Conservation (phyloP, 1,284 basidiomycete genomes). For the Ceraceosorus guamensis region DNA sequence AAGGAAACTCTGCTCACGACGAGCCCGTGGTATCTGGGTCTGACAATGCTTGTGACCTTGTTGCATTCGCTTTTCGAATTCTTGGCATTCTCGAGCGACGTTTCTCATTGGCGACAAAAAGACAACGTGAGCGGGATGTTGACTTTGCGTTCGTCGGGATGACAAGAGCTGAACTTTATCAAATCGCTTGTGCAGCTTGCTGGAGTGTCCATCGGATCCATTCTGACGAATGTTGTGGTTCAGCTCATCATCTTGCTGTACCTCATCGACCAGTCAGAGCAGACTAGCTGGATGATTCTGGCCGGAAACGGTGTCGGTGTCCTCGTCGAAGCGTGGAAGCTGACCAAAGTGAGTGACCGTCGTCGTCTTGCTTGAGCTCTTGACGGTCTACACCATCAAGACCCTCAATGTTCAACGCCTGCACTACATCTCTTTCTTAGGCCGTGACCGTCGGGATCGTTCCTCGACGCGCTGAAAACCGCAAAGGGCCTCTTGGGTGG, state of each 20-base stretch:
- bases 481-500: slow-evolving; percentile 16
- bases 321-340: slow-evolving; percentile 91
- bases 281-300: slow-evolving; percentile 92
- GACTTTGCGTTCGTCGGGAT: neutral
- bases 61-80: slow-evolving; percentile 68
- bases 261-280: slow-evolving; percentile 86
- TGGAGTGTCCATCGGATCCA: slow-evolving; percentile 55
- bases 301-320: slow-evolving; percentile 70
- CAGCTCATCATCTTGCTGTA: slow-evolving; percentile 69
- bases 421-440: too few species aligned
- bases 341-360: too few species aligned
- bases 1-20: slow-evolving; percentile 58
- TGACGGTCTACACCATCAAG: too few species aligned
- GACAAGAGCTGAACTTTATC: neutral
- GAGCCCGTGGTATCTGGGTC: slow-evolving; percentile 76
- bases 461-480: slow-evolving; percentile 57
- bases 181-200: slow-evolving; percentile 46
- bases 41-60: slow-evolving; percentile 67
- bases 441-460: slow-evolving; percentile 71
- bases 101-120: slow-evolving; percentile 88
- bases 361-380: too few species aligned
- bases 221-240: slow-evolving; percentile 86
- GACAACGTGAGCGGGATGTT: slow-evolving; percentile 51
- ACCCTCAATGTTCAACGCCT: too few species aligned
- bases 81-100: slow-evolving; percentile 58